A percentile compares a stretch with the other conserved stretches of the same genome.
Conservation (phyloP, 2,329 filamentous ascomycete species). For the Exserohilum rostratum region DNA sequence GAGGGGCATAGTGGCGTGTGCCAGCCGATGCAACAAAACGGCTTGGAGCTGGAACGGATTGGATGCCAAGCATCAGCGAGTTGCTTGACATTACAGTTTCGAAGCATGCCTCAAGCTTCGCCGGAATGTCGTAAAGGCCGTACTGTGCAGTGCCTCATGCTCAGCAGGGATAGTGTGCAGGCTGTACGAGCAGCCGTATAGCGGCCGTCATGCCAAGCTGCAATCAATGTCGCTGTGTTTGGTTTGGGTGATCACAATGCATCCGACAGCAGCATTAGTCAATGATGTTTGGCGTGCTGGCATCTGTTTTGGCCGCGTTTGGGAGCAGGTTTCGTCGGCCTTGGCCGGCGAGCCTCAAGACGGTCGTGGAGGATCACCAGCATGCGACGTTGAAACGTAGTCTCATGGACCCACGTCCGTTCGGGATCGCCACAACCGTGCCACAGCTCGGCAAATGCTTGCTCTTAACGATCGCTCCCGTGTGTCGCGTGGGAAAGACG, state of each 20-base stretch:
- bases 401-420: slow-evolving; percentile 11
- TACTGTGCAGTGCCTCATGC: too few species aligned
- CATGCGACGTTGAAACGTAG: slow-evolving; percentile 26
- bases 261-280: slow-evolving; percentile 10
- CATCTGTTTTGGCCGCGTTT: slow-evolving; percentile 43
- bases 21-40: slow-evolving; percentile 10
- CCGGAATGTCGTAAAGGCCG: neutral
- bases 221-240: slow-evolving; percentile 17
- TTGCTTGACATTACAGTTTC: slow-evolving; percentile 23
- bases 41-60: slow-evolving; percentile 15
- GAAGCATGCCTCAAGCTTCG: slow-evolving; percentile 17
- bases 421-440: neutral
- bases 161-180: too few species aligned
- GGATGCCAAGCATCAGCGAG: slow-evolving; percentile 10
- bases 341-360: slow-evolving; percentile 36
- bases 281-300: slow-evolving; percentile 33
- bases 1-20: slow-evolving; percentile 14
- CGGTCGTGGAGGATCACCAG: slow-evolving; percentile 18
- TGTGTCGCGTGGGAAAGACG: too few species aligned
- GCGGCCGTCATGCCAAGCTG: slow-evolving; percentile 9
- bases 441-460: neutral
- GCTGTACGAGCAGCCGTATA: too few species aligned
- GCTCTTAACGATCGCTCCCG: too few species aligned
- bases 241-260: slow-evolving; percentile 18
- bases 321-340: slow-evolving; percentile 38